These are phyloP conservation scores for Citrullus mucosospermus DNA, from an alignment of 306 rosid genomes.

Conservation along the genomic window DNA sequence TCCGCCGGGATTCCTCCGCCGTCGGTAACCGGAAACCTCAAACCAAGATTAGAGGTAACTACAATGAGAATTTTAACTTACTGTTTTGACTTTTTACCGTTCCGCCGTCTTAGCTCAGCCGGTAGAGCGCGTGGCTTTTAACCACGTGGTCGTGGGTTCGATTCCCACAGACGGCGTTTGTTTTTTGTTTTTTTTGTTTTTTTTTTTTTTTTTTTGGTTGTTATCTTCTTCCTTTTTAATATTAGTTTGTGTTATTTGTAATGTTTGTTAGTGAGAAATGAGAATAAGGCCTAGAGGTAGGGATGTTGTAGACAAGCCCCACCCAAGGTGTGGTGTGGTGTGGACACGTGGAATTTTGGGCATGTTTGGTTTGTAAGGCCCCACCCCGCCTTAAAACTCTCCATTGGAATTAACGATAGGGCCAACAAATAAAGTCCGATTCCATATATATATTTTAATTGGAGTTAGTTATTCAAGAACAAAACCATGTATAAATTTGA, in stretches of 20 bases:
- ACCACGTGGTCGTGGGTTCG: slow-evolving; percentile 7
- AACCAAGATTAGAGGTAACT: too few relatives aligned
- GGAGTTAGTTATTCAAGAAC: neutral
- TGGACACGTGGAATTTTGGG: neutral
- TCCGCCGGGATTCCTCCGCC: neutral
- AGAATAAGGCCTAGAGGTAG: neutral
- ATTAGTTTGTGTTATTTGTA: neutral
- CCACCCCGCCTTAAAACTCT: neutral
- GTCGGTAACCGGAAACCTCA: too few relatives aligned
- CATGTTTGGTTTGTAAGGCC: neutral
- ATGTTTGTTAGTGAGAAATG: neutral
- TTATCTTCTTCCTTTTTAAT: too few relatives aligned
- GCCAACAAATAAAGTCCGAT: neutral
- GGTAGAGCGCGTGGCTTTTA: slow-evolving; percentile 9
- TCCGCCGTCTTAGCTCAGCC: neutral
- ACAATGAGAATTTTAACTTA: too few relatives aligned
- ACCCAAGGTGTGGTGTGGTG: neutral
- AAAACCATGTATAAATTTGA: too few relatives aligned
- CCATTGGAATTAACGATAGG: neutral
- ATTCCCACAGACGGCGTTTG: neutral
- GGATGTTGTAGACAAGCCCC: neutral
- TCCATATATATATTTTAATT: neutral
- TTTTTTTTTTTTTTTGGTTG: neutral
- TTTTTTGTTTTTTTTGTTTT: neutral
- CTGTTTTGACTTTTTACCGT: neutral